Evolutionary conservation across 495 filamentous ascomycete species (phyloP).

Genomic region (Trypethelium eluteriae): DNA sequence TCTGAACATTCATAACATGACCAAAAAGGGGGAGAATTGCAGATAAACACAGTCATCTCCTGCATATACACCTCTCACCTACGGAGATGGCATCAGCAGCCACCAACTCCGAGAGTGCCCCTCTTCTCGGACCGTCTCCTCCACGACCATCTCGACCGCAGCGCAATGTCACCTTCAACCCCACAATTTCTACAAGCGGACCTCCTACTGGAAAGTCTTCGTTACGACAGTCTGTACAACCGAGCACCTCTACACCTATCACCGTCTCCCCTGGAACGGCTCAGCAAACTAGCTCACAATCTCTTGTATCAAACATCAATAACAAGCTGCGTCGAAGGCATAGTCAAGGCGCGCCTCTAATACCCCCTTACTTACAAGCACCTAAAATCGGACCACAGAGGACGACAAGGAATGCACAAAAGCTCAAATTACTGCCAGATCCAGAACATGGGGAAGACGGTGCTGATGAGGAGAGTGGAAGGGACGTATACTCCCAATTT

Average conservation of each 20-base stretch:
- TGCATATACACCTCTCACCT: not conserved
- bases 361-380: conserved; percentile 38
- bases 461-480: conserved; percentile 76
- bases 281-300: conserved; percentile 43
- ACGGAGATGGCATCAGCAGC: not conserved
- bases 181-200: conserved; percentile 51
- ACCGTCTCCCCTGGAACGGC: conserved; percentile 20
- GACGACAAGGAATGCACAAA: conserved; percentile 91
- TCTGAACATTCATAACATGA: not conserved
- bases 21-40: not conserved
- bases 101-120: conserved; percentile 2
- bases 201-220: conserved; percentile 40
- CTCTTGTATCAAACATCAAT: conserved; percentile 74
- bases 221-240: conserved; percentile 36
- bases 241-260: conserved; percentile 35
- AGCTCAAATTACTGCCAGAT: conserved; percentile 87
- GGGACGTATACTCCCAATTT: conserved; percentile 93
- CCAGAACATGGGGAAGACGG: conserved; percentile 72
- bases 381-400: conserved; percentile 88
- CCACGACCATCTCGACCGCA: conserved; percentile 24
- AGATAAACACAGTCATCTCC: not conserved
- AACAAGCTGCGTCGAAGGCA: conserved; percentile 79
- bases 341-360: conserved; percentile 61
- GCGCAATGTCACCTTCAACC: conserved; percentile 66
- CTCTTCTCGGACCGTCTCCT: conserved; percentile 11